These are phyloP conservation scores for Phytophthora ohioensis DNA, from an alignment of 352 stramenopile genomes.

Conservation along the genomic window DNA sequence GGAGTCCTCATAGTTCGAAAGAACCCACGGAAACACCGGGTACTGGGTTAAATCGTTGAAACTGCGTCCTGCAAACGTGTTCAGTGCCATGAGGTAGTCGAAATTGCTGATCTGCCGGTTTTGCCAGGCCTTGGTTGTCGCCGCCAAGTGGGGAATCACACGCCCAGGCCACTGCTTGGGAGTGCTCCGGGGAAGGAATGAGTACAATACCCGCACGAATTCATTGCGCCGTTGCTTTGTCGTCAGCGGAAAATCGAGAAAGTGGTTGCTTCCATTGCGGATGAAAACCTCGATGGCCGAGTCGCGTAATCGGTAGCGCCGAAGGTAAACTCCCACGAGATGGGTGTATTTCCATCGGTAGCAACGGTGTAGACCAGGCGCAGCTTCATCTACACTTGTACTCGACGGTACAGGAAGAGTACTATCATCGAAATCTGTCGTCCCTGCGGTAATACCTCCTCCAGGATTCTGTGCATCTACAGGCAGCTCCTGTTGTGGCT, in stretches of 20 bases:
- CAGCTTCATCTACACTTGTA: conserved; percentile 56
- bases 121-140: conserved; percentile 85
- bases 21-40: conserved; percentile 94
- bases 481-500: conserved; percentile 50
- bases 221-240: conserved; percentile 85
- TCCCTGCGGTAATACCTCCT: conserved; percentile 14
- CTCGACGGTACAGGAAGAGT: conserved; percentile 16
- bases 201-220: conserved; percentile 74
- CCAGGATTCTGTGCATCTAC: conserved; percentile 14
- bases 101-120: conserved; percentile 90
- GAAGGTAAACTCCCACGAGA: conserved; percentile 78
- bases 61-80: conserved; percentile 89
- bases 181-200: conserved; percentile 71
- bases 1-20: conserved; percentile 81
- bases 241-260: conserved; percentile 80
- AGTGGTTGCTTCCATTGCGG: conserved; percentile 79
- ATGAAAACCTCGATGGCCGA: conserved; percentile 88
- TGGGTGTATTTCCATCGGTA: conserved; percentile 87
- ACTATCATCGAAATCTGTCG: conserved; percentile 33
- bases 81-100: conserved; percentile 97
- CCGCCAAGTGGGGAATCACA: conserved; percentile 50
- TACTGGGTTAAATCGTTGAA: conserved; percentile 97
- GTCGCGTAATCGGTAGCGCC: conserved; percentile 83
- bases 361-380: conserved; percentile 72
- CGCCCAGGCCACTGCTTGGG: conserved; percentile 85